Base-by-base conservation (phyloP, 2,329 filamentous ascomycete genomes). In the Ceratocystis papillata region DNA sequence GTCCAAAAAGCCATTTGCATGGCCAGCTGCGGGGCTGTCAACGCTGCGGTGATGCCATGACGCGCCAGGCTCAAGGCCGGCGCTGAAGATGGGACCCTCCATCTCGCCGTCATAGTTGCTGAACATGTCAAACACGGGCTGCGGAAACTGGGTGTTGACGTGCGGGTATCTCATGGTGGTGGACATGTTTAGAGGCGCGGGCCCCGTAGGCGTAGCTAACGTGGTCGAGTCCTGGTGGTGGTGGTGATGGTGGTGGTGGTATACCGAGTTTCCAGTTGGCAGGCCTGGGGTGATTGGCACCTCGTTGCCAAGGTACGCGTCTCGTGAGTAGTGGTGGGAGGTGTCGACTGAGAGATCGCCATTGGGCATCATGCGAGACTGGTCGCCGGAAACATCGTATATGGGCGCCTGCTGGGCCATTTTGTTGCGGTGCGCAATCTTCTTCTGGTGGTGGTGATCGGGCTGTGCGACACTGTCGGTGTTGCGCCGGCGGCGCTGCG, bases 151-250 rank as follows among this genome's bases (percentile, higher is more conserved):
- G 12, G 53, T 57, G 53, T 57, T 57, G 53, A 57, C 53, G 28
- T 57, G 45, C 1, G 79, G 75, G 68, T 81, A 82, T 67, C 79
- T 78, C 68, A 83, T 79, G 53, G 73, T 79, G 53, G 73, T 74
- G n/a, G 83, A 82, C 15, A 87, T 76, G 70, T 87, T 84, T 20
- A 87, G 73, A 0, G 82, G 83, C 15, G 76, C 44, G 7, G 57
- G 59, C 45, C 65, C 2, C 80, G 80, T 22, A 86, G 75, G 65
- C 78, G 25, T 57, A 8, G 53, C 53, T 57, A 57, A 37, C 25
- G 53, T 2, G 28, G 25, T 10, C 25, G 53, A 57, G 53, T 57
- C 28, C n/a, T 57, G 53, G 46, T 50, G 46, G 45, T 48, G 45
- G 25, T 33, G 30, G 5, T 57, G 53, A 1, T 57, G 53, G 1